Evolutionary conservation across 345 rosid species (phyloP).

Genomic region (Dimocarpus longan): DNA sequence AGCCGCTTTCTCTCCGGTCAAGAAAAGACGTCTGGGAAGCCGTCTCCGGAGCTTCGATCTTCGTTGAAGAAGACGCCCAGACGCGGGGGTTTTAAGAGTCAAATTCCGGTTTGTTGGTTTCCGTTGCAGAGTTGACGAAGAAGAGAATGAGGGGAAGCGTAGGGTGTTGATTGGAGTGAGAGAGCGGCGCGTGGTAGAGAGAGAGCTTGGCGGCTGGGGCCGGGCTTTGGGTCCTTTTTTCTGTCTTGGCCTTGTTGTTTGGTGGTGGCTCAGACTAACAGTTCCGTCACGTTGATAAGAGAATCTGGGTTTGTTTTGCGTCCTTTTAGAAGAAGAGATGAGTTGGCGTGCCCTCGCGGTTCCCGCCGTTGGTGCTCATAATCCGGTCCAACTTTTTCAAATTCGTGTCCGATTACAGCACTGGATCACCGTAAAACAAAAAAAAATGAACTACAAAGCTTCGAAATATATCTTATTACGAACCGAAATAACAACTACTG

Average conservation of each 20-base stretch:
- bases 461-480: too few relatives aligned
- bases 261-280: too few relatives aligned
- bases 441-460: too few relatives aligned
- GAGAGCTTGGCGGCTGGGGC: conserved; percentile 48
- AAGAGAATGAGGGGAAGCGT: conserved; percentile 20
- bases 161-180: conserved; percentile 10
- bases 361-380: too few relatives aligned
- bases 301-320: background rate
- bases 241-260: too few relatives aligned
- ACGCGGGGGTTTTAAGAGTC: conserved; percentile 29
- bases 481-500: too few relatives aligned
- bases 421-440: too few relatives aligned
- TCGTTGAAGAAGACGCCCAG: conserved; percentile 41
- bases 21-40: conserved; percentile 38
- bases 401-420: too few relatives aligned
- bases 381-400: too few relatives aligned
- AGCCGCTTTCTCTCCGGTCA: conserved; percentile 50
- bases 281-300: background rate
- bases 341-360: too few relatives aligned
- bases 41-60: conserved; percentile 39
- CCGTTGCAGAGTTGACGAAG: conserved; percentile 13
- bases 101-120: conserved; percentile 15
- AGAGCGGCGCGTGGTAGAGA: conserved; percentile 28
- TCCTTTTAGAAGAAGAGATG: too few relatives aligned
- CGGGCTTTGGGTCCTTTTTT: too few relatives aligned